Evolutionary conservation across 2,329 filamentous ascomycete species (phyloP), one percentile per base, ranked within the genome.

Genomic region (Fusarium avenaceum): DNA sequence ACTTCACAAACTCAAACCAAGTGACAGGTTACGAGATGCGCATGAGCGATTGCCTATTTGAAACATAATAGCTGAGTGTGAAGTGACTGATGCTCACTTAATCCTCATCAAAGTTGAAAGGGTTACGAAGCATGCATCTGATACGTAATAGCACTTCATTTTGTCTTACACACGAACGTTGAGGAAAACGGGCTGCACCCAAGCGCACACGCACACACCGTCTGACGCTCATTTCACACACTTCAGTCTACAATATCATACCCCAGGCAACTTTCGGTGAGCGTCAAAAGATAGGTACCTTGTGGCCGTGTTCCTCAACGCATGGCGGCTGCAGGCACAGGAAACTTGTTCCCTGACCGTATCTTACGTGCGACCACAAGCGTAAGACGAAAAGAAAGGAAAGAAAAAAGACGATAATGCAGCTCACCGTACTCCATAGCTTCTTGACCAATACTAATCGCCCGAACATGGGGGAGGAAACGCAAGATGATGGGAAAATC

Each of bases 401-500:
- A 30, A 11, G 11, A 30, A 30, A 42, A 35, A 65, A 19, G 44
- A 48, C 39, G 55, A 67, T 60, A 64, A 60, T 63, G 58, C 55
- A 65, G 47, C 44, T 65, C 63, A 49, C 54, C 48, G 46, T 65
- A 17, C 33, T 38, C 35, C 35, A 17, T 38, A 38, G 19, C 15
- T 38, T n/a, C 11, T 7, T 19, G 35, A 38, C 35, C 35, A 38
- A 38, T n/a, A 38, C 17, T n/a, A 38, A 38, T 17, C 43, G 13
- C n/a, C 52, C 26, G 50, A 7, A 39, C 46, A 54, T 61, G 65
- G 54, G 49, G n/a, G n/a, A 13, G 24, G 40, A 65, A 42, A 68
- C 46, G 59, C 52, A 64, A 59, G 53, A 59, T 59, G 53, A 67
- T 60, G 52, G 42, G 48, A 59, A 46, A 65, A 60, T 60, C 58